Percentiles rank a stretch among this genome's conserved stretches.
These are phyloP conservation scores for Eucalyptus marginata DNA, from an alignment of 345 rosid species.

Conservation along the genomic window DNA sequence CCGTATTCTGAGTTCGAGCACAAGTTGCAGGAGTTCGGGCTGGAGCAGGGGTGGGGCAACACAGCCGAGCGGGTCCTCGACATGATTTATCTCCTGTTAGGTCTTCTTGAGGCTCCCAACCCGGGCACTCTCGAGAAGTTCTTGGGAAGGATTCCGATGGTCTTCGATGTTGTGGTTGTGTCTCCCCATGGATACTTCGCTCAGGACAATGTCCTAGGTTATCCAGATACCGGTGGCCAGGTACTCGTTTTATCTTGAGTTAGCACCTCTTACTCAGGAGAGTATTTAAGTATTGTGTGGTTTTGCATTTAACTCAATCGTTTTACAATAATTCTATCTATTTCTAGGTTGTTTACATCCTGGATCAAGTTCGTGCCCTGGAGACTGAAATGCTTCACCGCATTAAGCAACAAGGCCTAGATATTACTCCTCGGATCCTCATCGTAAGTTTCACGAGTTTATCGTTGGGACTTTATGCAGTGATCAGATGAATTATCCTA, in stretches of 20 bases:
- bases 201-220: constrained; percentile 88
- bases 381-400: constrained; percentile 87
- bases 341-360: constrained; percentile 71
- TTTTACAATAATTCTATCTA: no score
- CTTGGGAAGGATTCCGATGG: constrained; percentile 84
- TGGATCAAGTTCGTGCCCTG: constrained; percentile 94
- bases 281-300: background rate
- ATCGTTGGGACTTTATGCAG: background rate
- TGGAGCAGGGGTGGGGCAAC: constrained; percentile 95
- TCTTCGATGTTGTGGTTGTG: constrained; percentile 77
- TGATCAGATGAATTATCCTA: background rate
- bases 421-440: constrained; percentile 72
- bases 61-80: constrained; percentile 64
- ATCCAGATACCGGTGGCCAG: constrained; percentile 97
- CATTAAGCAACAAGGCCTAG: constrained; percentile 82
- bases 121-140: constrained; percentile 84
- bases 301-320: background rate
- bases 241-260: constrained; percentile 7
- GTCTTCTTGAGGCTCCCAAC: constrained; percentile 90
- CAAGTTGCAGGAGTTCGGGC: constrained; percentile 81
- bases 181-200: constrained; percentile 94
- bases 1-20: constrained; percentile 49
- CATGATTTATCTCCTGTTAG: constrained; percentile 77
- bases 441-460: constrained; percentile 25
- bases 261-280: background rate